Percentiles rank a stretch among this genome's conserved stretches.
These are phyloP conservation scores for Heritiera littoralis DNA, from an alignment of 345 rosid species.

Conservation along the genomic window DNA sequence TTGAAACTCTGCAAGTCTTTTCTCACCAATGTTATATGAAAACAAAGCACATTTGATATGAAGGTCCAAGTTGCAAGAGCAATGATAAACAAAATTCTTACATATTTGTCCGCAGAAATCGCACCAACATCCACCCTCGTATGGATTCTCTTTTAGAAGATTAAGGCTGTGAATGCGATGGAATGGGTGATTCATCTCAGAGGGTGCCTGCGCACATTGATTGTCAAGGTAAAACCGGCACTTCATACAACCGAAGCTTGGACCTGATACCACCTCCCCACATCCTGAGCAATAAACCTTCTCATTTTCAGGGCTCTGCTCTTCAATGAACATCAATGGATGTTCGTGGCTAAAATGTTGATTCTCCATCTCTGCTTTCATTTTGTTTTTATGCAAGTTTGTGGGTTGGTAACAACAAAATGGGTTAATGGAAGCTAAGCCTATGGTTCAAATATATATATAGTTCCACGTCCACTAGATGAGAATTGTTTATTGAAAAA, in stretches of 20 bases:
- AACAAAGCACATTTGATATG: neutral
- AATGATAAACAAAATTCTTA: neutral
- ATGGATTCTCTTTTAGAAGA: neutral
- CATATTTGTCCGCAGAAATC: neutral
- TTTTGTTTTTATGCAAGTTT: neutral
- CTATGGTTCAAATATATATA: neutral
- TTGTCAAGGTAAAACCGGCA: constrained; percentile 4
- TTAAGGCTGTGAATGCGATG: neutral
- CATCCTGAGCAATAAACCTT: neutral
- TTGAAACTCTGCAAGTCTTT: neutral
- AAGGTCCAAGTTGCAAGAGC: neutral
- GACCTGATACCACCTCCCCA: neutral
- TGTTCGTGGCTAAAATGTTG: constrained; percentile 14
- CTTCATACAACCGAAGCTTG: neutral
- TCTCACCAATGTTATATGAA: neutral
- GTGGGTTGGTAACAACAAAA: neutral
- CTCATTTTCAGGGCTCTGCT: neutral
- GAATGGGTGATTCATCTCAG: neutral
- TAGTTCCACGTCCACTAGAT: too few species aligned
- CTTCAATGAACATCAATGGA: neutral
- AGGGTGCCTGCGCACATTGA: neutral
- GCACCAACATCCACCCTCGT: fast-evolving
- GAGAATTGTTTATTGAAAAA: too few species aligned
- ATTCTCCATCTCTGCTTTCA: neutral
- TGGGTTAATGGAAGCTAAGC: neutral